Conservation (phyloP, 495 filamentous ascomycete genomes). For the Penicillium roqueforti region DNA sequence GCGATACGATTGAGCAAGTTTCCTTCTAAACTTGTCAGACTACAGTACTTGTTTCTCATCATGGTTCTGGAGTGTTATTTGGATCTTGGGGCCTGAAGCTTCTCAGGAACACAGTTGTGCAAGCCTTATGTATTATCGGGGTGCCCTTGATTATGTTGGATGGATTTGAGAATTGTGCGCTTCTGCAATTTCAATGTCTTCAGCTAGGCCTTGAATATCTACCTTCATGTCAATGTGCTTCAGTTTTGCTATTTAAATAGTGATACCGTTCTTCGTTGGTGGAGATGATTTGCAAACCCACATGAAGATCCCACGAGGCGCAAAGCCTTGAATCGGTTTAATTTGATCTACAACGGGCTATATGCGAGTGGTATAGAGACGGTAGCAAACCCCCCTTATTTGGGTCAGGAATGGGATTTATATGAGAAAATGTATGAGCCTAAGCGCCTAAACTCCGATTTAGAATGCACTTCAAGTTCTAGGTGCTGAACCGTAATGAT, state of each 20-base stretch:
- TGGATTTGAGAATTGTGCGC: not conserved
- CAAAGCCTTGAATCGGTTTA: too few species aligned
- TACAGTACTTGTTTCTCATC: not conserved
- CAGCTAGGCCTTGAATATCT: not conserved
- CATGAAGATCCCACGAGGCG: too few species aligned
- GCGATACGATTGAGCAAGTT: conserved; percentile 9
- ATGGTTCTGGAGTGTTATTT: not conserved
- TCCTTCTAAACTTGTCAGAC: not conserved
- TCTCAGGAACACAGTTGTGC: not conserved
- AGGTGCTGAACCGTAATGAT: not conserved
- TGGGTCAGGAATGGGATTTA: not conserved
- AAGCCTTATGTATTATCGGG: not conserved
- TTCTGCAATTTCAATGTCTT: not conserved
- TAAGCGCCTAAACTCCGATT: not conserved
- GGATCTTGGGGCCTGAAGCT: not conserved
- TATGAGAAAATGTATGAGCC: not conserved
- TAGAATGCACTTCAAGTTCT: not conserved
- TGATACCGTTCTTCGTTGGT: too few species aligned
- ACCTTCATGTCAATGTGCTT: not conserved
- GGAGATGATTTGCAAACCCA: too few species aligned
- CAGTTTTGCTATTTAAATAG: not conserved
- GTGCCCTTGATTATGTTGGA: not conserved
- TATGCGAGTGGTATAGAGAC: too few species aligned
- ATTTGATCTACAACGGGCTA: too few species aligned
- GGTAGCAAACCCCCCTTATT: too few species aligned